Percentiles rank a stretch among this genome's conserved stretches.
These are phyloP conservation scores for Trypanosoma theileri DNA, from an alignment of 208 protist species.

Conservation along the genomic window DNA sequence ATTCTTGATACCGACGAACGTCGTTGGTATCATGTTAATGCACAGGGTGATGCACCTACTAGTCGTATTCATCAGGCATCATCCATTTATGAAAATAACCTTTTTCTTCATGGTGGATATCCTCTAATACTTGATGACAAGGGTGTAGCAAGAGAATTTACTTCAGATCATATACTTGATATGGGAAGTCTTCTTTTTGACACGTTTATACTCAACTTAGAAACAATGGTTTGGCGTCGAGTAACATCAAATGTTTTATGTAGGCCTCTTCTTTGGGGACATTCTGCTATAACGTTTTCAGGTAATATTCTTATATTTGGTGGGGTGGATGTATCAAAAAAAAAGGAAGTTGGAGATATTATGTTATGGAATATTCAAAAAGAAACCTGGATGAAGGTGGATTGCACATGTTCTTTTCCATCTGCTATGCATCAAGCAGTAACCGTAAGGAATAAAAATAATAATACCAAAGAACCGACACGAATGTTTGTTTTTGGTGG, in stretches of 20 bases:
- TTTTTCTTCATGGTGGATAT: conserved; percentile 20
- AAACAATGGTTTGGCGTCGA: conserved; percentile 19
- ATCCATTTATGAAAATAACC: not conserved
- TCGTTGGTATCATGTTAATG: conserved; percentile 2
- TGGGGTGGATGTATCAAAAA: conserved; percentile 15
- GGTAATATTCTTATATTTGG: conserved; percentile 21
- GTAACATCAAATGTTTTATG: not conserved
- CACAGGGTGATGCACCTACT: conserved; percentile 15
- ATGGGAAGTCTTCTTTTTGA: conserved; percentile 14
- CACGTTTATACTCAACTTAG: conserved; percentile 19
- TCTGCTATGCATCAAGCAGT: conserved; percentile 13
- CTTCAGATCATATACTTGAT: conserved; percentile 6
- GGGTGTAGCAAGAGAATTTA: conserved; percentile 9
- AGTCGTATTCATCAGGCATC: conserved; percentile 19
- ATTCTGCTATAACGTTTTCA: conserved; percentile 13
- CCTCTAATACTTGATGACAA: conserved; percentile 5
- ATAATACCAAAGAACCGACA: not conserved
- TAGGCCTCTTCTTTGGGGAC: conserved; percentile 13
- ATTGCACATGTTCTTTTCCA: conserved; percentile 5
- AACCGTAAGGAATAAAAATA: not conserved
- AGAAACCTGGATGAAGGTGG: not conserved
- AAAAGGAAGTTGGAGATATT: conserved; percentile 14
- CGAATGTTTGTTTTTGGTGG: conserved; percentile 19
- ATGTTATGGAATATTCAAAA: not conserved
- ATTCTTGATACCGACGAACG: conserved; percentile 10